Conservation (phyloP, 805 yeast species). For the Cyberlindnera petersonii region DNA sequence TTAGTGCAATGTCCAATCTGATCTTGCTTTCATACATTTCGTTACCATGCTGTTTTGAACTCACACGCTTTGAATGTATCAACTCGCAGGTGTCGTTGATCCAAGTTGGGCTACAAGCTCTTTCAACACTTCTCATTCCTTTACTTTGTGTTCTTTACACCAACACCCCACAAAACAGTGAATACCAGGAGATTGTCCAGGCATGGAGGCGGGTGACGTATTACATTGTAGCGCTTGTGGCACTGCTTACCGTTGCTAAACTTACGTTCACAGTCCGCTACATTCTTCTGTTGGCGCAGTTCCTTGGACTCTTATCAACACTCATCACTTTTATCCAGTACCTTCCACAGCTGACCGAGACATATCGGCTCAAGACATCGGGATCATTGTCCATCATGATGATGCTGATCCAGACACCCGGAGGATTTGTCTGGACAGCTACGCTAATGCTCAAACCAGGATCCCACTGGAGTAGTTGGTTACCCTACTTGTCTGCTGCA, state of each 20-base stretch:
- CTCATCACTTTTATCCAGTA: constrained; percentile 65
- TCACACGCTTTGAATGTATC: constrained; percentile 54
- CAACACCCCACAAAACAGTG: constrained; percentile 37
- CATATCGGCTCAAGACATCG: constrained; percentile 64
- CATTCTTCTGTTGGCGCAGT: constrained; percentile 45
- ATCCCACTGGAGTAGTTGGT: constrained; percentile 83
- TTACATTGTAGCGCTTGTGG: constrained; percentile 33
- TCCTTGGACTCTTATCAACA: constrained; percentile 64
- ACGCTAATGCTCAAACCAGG: constrained; percentile 68
- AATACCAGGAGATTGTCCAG: constrained; percentile 36
- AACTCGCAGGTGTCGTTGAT: constrained; percentile 62
- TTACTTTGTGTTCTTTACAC: constrained; percentile 51
- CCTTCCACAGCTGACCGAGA: constrained; percentile 74
- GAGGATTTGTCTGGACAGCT: constrained; percentile 79
- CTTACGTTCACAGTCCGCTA: constrained; percentile 11
- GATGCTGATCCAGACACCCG: constrained; percentile 89
- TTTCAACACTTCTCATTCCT: constrained; percentile 55
- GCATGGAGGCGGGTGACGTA: constrained; percentile 39
- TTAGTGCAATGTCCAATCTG: constrained; percentile 64
- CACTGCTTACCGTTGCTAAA: constrained; percentile 33
- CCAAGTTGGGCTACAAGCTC: constrained; percentile 62
- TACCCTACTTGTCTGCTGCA: constrained; percentile 74
- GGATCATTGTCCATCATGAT: constrained; percentile 76
- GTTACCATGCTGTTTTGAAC: constrained; percentile 51
- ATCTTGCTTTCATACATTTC: constrained; percentile 58